Evolutionary conservation across 768 basidiomycete species (phyloP).

Genomic region (Lentinula edodes): DNA sequence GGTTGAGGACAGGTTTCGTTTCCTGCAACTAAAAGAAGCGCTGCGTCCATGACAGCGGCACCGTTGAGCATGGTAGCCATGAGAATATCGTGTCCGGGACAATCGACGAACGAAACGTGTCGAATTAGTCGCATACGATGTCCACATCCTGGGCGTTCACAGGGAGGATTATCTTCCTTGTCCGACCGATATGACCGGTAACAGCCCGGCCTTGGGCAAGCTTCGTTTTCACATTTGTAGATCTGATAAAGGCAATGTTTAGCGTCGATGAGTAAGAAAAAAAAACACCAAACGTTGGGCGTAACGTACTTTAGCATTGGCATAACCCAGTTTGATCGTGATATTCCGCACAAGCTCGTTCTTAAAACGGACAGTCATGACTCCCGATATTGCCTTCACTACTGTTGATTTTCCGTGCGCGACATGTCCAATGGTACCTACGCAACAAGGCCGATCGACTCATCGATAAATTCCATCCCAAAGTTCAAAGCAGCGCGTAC

Average conservation of each 20-base stretch:
- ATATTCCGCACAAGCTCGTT: constrained; percentile 99
- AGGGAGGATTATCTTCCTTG: constrained; percentile 91
- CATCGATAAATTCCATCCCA: constrained; percentile 1
- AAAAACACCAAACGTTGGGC: constrained; percentile 9
- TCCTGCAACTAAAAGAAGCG: constrained; percentile 89
- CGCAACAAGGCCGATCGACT: background rate
- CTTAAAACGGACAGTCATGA: constrained; percentile 98
- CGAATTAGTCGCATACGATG: constrained; percentile 87
- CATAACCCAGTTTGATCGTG: constrained; percentile 98
- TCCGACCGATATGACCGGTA: constrained; percentile 91
- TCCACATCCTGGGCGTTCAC: constrained; percentile 90
- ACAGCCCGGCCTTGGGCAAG: constrained; percentile 90
- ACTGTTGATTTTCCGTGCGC: constrained; percentile 96
- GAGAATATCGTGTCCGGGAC: constrained; percentile 97
- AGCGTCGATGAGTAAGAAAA: constrained; percentile 3
- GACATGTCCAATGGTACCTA: constrained; percentile 98
- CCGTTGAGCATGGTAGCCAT: constrained; percentile 99
- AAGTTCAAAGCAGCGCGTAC: constrained; percentile 31
- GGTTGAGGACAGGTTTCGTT: constrained; percentile 99
- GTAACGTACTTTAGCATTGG: constrained; percentile 89
- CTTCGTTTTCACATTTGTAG: constrained; percentile 93
- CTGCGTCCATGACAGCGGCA: constrained; percentile 99
- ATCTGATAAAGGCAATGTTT: constrained; percentile 50
- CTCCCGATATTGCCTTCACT: constrained; percentile 97
- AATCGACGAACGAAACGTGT: constrained; percentile 99